A percentile compares a stretch with the other conserved stretches of the same genome.
These are phyloP conservation scores for Cyberlindnera petersonii DNA, from an alignment of 805 yeast genomes.

Conservation along the genomic window DNA sequence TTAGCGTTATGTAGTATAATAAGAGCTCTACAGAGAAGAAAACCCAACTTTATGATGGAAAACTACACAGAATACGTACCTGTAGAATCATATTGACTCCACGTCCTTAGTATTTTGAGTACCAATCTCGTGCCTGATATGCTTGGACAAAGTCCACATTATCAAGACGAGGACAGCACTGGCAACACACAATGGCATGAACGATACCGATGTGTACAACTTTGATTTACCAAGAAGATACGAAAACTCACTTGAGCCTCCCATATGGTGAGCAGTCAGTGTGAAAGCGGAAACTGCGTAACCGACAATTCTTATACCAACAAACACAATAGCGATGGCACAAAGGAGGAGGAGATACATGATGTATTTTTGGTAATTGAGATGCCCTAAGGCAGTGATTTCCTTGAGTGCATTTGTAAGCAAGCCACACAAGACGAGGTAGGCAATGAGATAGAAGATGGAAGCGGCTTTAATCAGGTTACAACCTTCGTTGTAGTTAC, in stretches of 20 bases:
- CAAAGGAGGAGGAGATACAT: background rate
- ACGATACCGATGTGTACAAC: constrained; percentile 1
- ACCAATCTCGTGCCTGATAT: constrained; percentile 3
- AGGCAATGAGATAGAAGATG: constrained; percentile 1
- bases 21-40: too few relatives aligned
- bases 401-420: background rate
- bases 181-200: constrained; percentile 4
- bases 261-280: background rate
- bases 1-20: too few relatives aligned
- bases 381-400: background rate
- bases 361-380: constrained; percentile 4
- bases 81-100: too few relatives aligned
- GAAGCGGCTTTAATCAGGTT: constrained; percentile 2
- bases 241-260: constrained; percentile 2
- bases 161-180: constrained; percentile 1
- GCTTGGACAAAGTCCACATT: constrained; percentile 1
- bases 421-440: background rate
- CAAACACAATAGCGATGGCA: background rate
- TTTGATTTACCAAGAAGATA: constrained; percentile 6
- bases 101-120: too few relatives aligned
- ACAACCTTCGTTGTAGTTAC: background rate
- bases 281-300: constrained; percentile 3
- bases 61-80: too few relatives aligned
- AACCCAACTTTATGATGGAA: too few relatives aligned
- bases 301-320: constrained; percentile 2